A percentile compares a stretch with the other conserved stretches of the same genome.
Evolutionary conservation across 208 protist genomes (phyloP).

Genomic region (Acanthamoeba healyi): DNA sequence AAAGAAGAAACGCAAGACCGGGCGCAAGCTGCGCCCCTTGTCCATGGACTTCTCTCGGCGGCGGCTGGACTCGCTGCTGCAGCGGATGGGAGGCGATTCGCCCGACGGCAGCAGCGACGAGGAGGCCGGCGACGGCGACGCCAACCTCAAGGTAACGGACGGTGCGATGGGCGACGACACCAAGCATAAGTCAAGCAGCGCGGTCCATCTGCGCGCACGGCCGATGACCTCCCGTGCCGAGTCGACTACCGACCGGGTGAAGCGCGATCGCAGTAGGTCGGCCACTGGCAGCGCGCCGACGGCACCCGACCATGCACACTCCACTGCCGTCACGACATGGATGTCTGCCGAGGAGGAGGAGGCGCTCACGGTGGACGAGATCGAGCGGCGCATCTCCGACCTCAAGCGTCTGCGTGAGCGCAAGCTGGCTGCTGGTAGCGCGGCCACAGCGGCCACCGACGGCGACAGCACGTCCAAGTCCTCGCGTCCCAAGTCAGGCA

Average conservation of each 20-base stretch:
- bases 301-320: not conserved
- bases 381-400: not conserved
- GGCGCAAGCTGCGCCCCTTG: not conserved
- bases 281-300: not conserved
- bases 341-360: not conserved
- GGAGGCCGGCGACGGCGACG: not conserved
- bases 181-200: not conserved
- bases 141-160: no score
- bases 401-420: not conserved
- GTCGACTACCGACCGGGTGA: not conserved
- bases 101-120: not conserved
- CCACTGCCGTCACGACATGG: not conserved
- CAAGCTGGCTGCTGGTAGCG: not conserved
- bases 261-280: not conserved
- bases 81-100: not conserved
- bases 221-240: not conserved
- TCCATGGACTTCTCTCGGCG: not conserved
- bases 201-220: not conserved
- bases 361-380: not conserved
- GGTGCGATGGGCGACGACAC: not conserved
- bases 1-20: not conserved
- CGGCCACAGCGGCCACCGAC: not conserved
- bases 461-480: not conserved
- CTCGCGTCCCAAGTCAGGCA: not conserved
- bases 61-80: not conserved